phyloP scores from a whole-genome alignment of 2,329 filamentous ascomycete genomes.

The Arthrobotrys pseudoclavata region DNA sequence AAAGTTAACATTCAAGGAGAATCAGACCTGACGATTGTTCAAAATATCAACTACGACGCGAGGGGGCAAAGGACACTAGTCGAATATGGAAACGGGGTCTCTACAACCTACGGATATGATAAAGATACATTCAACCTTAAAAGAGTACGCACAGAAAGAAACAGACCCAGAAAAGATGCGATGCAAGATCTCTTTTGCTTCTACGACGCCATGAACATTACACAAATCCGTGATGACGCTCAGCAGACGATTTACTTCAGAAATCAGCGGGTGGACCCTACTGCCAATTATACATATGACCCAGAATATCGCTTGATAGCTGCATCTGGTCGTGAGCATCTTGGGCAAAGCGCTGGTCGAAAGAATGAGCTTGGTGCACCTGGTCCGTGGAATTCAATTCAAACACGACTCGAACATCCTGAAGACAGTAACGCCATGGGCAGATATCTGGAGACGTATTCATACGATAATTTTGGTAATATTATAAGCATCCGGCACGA shows the following conservation, averaged over 20 bases:
- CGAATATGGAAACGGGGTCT: conserved; percentile 34
- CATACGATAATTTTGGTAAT: conserved; percentile 44
- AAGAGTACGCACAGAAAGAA: background rate
- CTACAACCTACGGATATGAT: conserved; percentile 39
- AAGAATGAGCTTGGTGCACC: background rate
- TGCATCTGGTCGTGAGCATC: conserved; percentile 41
- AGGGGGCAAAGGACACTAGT: background rate
- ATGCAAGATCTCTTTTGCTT: conserved; percentile 61
- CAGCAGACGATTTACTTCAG: conserved; percentile 62
- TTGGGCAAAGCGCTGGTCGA: background rate
- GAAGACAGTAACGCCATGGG: conserved; percentile 21
- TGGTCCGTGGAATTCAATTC: background rate
- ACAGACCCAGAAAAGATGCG: background rate
- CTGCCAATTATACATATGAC: conserved; percentile 50
- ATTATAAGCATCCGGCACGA: conserved; percentile 29
- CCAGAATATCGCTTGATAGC: conserved; percentile 27
- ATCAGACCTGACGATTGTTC: background rate
- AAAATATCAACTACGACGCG: conserved; percentile 30
- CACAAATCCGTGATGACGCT: conserved; percentile 60
- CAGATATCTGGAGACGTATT: conserved; percentile 40
- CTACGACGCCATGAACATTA: conserved; percentile 61
- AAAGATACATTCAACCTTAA: conserved; percentile 7
- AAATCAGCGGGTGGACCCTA: conserved; percentile 58
- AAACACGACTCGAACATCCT: background rate
- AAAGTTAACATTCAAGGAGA: background rate